Evolutionary conservation across 352 stramenopile species (phyloP).

Genomic region (Labyrinthula sp.): DNA sequence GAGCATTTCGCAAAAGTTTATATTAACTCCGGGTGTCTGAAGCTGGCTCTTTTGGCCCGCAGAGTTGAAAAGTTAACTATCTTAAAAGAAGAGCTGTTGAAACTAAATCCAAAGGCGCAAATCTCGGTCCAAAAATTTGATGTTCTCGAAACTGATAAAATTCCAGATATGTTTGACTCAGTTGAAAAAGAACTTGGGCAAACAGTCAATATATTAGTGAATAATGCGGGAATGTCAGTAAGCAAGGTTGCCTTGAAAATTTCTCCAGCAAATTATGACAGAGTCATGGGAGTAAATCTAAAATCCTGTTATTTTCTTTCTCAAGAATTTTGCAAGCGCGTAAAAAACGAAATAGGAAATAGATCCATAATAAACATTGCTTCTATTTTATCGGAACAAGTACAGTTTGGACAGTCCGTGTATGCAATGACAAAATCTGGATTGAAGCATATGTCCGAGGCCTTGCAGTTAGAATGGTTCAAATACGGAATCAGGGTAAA

Average conservation of each 20-base stretch:
- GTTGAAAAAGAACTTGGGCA: constrained; percentile 7
- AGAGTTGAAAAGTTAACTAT: constrained; percentile 10
- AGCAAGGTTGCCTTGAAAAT: constrained; percentile 4
- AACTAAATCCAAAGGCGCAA: not conserved
- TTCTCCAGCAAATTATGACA: constrained; percentile 8
- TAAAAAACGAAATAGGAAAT: constrained; percentile 1
- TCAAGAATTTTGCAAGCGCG: constrained; percentile 3
- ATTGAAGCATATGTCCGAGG: constrained; percentile 27
- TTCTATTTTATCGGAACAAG: constrained; percentile 17
- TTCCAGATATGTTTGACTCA: constrained; percentile 15
- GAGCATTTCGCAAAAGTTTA: constrained; percentile 30
- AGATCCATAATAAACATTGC: constrained; percentile 29
- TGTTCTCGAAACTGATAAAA: constrained; percentile 10
- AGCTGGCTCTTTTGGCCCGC: constrained; percentile 17
- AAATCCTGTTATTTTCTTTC: constrained; percentile 16
- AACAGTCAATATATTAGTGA: constrained; percentile 10
- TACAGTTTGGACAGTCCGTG: constrained; percentile 19
- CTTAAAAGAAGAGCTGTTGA: constrained; percentile 7
- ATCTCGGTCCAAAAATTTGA: constrained; percentile 10
- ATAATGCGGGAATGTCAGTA: constrained; percentile 21
- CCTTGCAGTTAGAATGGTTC: constrained; percentile 13
- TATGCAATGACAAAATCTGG: constrained; percentile 27
- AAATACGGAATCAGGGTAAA: constrained; percentile 20
- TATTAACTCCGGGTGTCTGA: constrained; percentile 6
- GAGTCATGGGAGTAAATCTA: constrained; percentile 19